Base-by-base conservation (phyloP, 495 filamentous ascomycete genomes). In the Penicillium paxilli region DNA sequence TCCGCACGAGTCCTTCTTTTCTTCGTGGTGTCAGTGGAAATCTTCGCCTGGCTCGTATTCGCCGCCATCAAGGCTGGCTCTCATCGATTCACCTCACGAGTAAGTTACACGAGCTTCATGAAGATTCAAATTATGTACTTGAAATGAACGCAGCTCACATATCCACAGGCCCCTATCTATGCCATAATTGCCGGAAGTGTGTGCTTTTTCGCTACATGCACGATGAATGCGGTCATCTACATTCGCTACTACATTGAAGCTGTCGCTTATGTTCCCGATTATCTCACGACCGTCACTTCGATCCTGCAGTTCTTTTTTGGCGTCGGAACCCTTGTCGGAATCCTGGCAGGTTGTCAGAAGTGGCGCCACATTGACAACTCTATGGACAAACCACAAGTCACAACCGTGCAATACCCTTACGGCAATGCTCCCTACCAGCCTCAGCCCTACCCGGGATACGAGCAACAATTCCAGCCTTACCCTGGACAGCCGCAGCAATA, bases 1-100 rank as follows among this genome's bases (percentile, higher is more conserved):
- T 9, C 12, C 4, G 63, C 59, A 0, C 47, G 47, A 1, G 16
- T 17, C 5, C 59, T 65, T 32, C 25, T 65, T 7, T 60, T 49
- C 38, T 66, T 54, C 47, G 1, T 65, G 5, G 17, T 64, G 7
- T 55, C 65, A 1, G 12, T 61, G 44, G 65, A 68, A 32, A 54
- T 68, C n/a, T 22, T 66, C 1, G 49, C 47, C 10, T 66, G 59
- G 59, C 12, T 44, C 11, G 45, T 63, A 17, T 61, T 59, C 44
- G 52, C 63, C 22, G 38, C 44, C 8, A 45, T 57, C 28, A 68
- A 68, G 49, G 57, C 62, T 9, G 56, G 62, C 2, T 54, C 45
- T 3, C 47, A 58, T 25, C 54, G 57, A 8, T 68, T 66, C 14
- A 10, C 35, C 22, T 63, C 65, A 1, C 58, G 40, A 51, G 65